phyloP scores from a whole-genome alignment of 768 basidiomycete genomes.

The Pisolithus orientalis region DNA sequence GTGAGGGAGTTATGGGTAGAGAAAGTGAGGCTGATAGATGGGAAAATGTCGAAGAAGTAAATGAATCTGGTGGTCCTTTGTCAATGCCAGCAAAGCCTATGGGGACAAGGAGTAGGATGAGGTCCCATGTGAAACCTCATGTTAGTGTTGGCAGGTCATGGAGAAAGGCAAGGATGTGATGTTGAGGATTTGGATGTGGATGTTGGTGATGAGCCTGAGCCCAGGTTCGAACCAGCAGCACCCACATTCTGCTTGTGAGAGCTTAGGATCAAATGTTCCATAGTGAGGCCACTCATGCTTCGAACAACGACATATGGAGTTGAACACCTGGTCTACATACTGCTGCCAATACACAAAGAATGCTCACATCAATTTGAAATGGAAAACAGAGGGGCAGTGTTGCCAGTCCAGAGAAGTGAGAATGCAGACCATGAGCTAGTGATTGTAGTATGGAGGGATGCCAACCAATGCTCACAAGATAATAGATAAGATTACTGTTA shows the following conservation, averaged over 20 bases:
- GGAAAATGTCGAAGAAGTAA: conserved; percentile 36
- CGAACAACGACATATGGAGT: too few species aligned
- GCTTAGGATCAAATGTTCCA: too few species aligned
- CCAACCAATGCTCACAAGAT: too few species aligned
- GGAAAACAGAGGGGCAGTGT: too few species aligned
- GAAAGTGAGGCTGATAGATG: conserved; percentile 20
- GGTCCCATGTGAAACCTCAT: conserved; percentile 16
- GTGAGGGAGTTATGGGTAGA: conserved; percentile 30
- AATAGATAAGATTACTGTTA: too few species aligned
- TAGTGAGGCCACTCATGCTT: too few species aligned
- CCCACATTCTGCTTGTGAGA: conserved; percentile 40
- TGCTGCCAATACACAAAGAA: too few species aligned
- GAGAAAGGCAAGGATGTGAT: conserved; percentile 23
- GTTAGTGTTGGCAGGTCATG: conserved; percentile 8
- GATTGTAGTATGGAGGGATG: too few species aligned
- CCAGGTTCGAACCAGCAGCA: conserved; percentile 28
- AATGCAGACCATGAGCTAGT: too few species aligned
- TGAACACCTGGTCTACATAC: too few species aligned
- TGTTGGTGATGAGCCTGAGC: conserved; percentile 23
- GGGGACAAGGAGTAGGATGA: conserved; percentile 27
- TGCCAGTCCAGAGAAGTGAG: too few species aligned
- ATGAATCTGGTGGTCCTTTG: conserved; percentile 19
- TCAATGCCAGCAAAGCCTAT: conserved; percentile 21
- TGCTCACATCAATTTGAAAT: too few species aligned
- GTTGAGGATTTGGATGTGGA: conserved; percentile 28